Conservation (phyloP, 2,329 filamentous ascomycete species). For the Aspergillus tanneri region DNA sequence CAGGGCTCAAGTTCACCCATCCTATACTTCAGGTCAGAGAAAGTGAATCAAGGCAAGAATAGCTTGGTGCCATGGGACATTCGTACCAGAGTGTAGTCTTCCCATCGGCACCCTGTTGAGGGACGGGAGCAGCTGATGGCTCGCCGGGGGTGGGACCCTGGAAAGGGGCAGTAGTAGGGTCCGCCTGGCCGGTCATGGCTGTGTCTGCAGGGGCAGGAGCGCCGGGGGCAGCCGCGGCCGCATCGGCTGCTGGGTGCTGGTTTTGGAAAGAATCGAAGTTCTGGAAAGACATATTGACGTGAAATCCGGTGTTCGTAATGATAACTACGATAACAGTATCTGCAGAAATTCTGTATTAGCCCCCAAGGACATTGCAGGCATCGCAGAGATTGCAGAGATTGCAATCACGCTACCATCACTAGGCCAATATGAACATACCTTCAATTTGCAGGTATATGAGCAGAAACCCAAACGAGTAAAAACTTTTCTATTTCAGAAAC, state of each 20-base stretch:
- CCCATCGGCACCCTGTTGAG: slow-evolving; percentile 54
- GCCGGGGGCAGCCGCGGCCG: slow-evolving; percentile 49
- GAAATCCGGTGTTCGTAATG: slow-evolving; percentile 21
- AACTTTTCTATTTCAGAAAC: slow-evolving; percentile 33
- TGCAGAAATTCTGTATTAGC: slow-evolving; percentile 6
- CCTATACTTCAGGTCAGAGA: slow-evolving; percentile 53
- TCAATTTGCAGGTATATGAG: slow-evolving; percentile 20
- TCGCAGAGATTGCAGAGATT: neutral
- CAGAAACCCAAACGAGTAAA: slow-evolving; percentile 23
- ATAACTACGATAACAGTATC: slow-evolving; percentile 20
- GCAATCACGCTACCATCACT: neutral
- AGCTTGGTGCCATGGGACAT: slow-evolving; percentile 13
- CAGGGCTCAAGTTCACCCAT: slow-evolving; percentile 99
- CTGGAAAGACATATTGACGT: slow-evolving; percentile 62
- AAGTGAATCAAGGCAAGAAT: neutral
- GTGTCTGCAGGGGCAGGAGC: slow-evolving; percentile 51
- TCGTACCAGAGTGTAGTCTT: slow-evolving; percentile 58
- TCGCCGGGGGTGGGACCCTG: slow-evolving; percentile 49
- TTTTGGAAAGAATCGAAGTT: slow-evolving; percentile 64
- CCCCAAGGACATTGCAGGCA: too few relatives aligned
- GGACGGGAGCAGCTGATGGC: slow-evolving; percentile 41
- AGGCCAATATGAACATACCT: slow-evolving; percentile 18
- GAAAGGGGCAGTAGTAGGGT: slow-evolving; percentile 54
- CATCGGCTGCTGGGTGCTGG: slow-evolving; percentile 57
- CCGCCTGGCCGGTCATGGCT: slow-evolving; percentile 58